Base-by-base conservation (phyloP, 2,329 filamentous ascomycete genomes). In the Fusarium avenaceum region DNA sequence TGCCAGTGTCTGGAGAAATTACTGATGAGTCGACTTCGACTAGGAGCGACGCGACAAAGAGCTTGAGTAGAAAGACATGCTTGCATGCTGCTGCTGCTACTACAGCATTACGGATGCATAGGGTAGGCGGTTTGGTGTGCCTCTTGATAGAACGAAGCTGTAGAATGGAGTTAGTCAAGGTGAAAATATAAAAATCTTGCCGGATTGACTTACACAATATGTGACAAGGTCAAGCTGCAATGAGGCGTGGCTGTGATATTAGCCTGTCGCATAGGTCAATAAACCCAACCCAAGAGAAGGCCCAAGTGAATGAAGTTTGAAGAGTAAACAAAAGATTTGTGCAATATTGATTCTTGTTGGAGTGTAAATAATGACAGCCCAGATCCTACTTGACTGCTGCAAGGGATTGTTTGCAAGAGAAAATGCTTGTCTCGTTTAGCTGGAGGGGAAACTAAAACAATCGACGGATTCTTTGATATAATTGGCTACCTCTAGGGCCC, bases 81-180 rank as follows among this genome's bases (percentile, higher is more conserved):
- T 65, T 49, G 65, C 72, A 74, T 74, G 40, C 63, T 74, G 70
- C 42, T 24, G 22, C 22, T 24, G 6, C 22, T 24, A 24, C 24
- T 45, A 43, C 55, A 17, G 43, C 68, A 73, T 71, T 48, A 51
- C 61, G 33, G 47, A 20, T 55, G 24, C 33, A 28, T 28, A 53
- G 15, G 11, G 24, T n/a, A 33, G 26, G 45, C n/a, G 22, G 4
- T 7, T 3, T 40, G 26, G 13, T 19, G 28, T 46, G 24, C 30
- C 11, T 44, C 1, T 11, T 63, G 9, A 28, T 6, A 26, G 13
- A 3, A 17, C 53, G 6, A 26, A 17, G 4, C 22, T 59, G 7
- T 3, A 17, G 4, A 4, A 38, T 10, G 15, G 11, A 4, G 19
- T 69, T 17, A 35, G 48, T 19, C 24, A 47, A n/a, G 9, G 5